A percentile compares a stretch with the other conserved stretches of the same genome.
Conservation (phyloP, 208 protist genomes). For the Novymonas esmeraldas region DNA sequence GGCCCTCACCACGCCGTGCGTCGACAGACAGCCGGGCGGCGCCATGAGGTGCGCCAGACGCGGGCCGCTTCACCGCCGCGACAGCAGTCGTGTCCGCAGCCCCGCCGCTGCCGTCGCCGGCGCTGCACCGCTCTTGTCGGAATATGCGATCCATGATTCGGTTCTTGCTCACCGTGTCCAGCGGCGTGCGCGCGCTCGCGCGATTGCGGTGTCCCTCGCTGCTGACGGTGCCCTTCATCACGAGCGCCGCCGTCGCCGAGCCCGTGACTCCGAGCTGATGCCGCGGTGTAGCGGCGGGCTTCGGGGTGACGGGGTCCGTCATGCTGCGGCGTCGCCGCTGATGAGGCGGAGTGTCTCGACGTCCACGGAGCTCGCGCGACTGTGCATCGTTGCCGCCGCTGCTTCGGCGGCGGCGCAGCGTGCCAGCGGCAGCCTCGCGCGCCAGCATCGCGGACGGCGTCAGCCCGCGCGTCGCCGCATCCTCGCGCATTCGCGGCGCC, state of each 20-base stretch:
- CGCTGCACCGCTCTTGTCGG: constrained; percentile 14
- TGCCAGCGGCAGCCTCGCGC: background rate
- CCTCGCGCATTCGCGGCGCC: constrained; percentile 35
- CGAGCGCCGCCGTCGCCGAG: background rate
- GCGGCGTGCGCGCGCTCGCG: constrained; percentile 22
- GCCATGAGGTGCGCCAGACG: too few species aligned
- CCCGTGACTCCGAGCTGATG: too few species aligned
- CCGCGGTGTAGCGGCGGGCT: background rate
- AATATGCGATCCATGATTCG: constrained; percentile 34
- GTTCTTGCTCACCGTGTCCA: constrained; percentile 32
- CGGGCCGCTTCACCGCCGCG: background rate
- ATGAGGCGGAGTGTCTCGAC: background rate
- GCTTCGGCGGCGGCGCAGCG: background rate
- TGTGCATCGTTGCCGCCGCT: background rate
- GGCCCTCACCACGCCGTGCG: too few species aligned
- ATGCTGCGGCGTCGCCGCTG: background rate
- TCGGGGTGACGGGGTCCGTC: background rate
- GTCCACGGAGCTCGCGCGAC: too few species aligned
- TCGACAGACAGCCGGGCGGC: too few species aligned
- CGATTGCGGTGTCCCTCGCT: constrained; percentile 27
- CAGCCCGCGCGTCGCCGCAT: constrained; percentile 30
- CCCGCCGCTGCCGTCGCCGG: background rate
- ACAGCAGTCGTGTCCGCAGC: constrained; percentile 5
- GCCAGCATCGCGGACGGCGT: constrained; percentile 23
- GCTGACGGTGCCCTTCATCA: constrained; percentile 18